Evolutionary conservation across 352 stramenopile genomes (phyloP), one percentile per base, ranked within the genome.

Genomic region (Globisporangium apiculatum): DNA sequence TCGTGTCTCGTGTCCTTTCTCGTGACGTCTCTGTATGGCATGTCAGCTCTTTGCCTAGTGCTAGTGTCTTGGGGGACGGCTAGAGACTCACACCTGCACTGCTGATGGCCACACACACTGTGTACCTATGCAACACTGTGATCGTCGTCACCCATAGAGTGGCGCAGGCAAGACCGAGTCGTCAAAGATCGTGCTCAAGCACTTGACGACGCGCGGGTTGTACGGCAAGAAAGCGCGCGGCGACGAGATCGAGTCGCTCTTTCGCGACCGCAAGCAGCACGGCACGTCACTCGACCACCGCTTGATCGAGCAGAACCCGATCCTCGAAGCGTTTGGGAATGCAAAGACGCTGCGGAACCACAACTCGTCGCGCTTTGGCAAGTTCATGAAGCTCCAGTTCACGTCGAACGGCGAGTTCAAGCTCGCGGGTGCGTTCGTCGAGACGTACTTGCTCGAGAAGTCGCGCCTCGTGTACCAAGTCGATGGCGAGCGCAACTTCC

Each of bases 301-400:
- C 43, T 61, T 95, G 46, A 95, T 95, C 47, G 83, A 93, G 66
- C 83, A 92, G 61, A 98, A 98, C 64, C 93, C 93, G 55, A 97
- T 98, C 53, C 65, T 98, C 14, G 95, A 98, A 71, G 90, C 91
- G 7, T 98, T 98, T 69, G 95, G 95, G 60, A 98, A 98, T 68
- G 93, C 91, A 57, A 95, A 96, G 71, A 98, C 95, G 48, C 60
- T 98, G 45, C 79, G 91, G 15, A 98, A 98, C 75, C 72, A 93
- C 84, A 98, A 98, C 79, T 97, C 89, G 59, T 95, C 76, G 62
- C 89, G 94, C 58, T 98, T 98, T 59, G 94, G 94, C 61, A 98
- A 98, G 76, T 97, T 96, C 57, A 97, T 98, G 76, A 96, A 97
- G 68, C 83, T 98, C 38, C 88, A 97, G 69, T 98, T 98, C 70